Percentiles rank a stretch among this genome's conserved stretches.
These are phyloP conservation scores for Verticillium dahliae DNA, from an alignment of 2,329 filamentous ascomycete species.

Conservation along the genomic window DNA sequence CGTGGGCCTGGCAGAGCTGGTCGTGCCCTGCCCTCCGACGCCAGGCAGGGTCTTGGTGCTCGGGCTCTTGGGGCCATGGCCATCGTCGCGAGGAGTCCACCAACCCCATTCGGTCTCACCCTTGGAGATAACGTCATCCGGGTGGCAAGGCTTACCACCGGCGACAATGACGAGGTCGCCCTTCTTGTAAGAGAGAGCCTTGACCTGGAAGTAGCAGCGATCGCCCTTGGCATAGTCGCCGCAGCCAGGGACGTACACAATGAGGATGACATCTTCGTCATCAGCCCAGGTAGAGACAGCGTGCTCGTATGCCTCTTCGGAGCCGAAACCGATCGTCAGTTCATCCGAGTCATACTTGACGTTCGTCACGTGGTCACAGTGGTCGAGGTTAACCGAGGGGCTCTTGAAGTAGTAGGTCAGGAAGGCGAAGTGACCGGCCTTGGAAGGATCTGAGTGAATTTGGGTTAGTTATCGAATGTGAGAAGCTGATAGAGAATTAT, in stretches of 20 bases:
- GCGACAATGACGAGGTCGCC: conserved; percentile 11
- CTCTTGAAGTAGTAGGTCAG: conserved; percentile 18
- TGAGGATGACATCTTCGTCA: conserved; percentile 15
- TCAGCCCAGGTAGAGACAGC: conserved; percentile 15
- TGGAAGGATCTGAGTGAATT: conserved; percentile 11
- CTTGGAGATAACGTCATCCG: conserved; percentile 13
- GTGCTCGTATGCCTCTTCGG: conserved; percentile 14
- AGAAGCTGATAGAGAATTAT: neutral
- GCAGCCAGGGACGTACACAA: conserved; percentile 18
- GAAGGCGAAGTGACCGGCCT: conserved; percentile 17
- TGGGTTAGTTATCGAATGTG: neutral
- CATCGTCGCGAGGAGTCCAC: conserved; percentile 11
- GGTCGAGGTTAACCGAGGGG: conserved; percentile 22
- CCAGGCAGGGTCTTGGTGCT: neutral
- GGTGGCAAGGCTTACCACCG: conserved; percentile 12
- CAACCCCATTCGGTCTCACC: conserved; percentile 19
- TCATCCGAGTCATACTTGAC: conserved; percentile 3
- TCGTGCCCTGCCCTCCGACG: neutral
- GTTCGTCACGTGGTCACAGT: conserved; percentile 14
- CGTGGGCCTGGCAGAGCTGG: neutral
- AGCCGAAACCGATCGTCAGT: conserved; percentile 11
- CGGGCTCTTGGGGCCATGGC: neutral
- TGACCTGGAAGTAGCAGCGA: conserved; percentile 22
- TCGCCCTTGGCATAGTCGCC: conserved; percentile 17
- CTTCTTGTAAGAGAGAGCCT: conserved; percentile 9